phyloP scores from a whole-genome alignment of 371 early-diverging fungal species.

The Mucor piriformis region DNA sequence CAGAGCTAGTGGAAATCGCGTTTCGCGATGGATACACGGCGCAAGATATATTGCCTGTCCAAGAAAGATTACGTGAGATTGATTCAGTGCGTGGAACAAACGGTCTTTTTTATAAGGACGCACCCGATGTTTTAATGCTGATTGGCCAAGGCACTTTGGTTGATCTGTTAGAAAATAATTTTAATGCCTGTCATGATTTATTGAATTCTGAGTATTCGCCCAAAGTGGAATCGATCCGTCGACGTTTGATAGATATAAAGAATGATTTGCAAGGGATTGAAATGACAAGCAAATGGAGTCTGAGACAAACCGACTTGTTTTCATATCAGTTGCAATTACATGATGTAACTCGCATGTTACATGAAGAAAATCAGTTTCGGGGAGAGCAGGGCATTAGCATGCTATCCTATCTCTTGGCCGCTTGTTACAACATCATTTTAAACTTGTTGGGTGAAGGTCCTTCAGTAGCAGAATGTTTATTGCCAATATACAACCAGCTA shows the following conservation, averaged over 20 bases:
- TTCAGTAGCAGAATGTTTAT: neutral
- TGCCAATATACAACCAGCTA: constrained; percentile 7
- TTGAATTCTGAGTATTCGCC: neutral
- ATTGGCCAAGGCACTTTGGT: constrained; percentile 7
- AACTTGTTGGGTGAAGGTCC: constrained; percentile 9
- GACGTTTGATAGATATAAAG: constrained; percentile 65
- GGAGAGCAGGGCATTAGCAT: constrained; percentile 2
- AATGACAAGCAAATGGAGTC: constrained; percentile 70
- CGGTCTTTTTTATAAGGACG: constrained; percentile 1
- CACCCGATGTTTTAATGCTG: neutral
- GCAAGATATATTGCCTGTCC: neutral
- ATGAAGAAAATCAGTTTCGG: constrained; percentile 1
- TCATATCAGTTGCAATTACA: constrained; percentile 68
- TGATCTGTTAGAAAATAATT: constrained; percentile 4
- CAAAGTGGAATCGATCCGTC: constrained; percentile 62
- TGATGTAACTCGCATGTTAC: constrained; percentile 54
- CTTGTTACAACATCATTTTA: constrained; percentile 13
- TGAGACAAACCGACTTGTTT: constrained; percentile 73
- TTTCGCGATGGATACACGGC: neutral
- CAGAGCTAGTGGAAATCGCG: neutral
- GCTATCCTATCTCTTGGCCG: constrained; percentile 5
- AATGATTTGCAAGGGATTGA: constrained; percentile 63
- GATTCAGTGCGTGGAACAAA: constrained; percentile 4
- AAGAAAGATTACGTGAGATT: constrained; percentile 1
- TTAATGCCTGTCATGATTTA: constrained; percentile 6